These are phyloP conservation scores for Rhexocercosporidium sp. DNA, from an alignment of 2,329 filamentous ascomycete genomes.

Conservation along the genomic window DNA sequence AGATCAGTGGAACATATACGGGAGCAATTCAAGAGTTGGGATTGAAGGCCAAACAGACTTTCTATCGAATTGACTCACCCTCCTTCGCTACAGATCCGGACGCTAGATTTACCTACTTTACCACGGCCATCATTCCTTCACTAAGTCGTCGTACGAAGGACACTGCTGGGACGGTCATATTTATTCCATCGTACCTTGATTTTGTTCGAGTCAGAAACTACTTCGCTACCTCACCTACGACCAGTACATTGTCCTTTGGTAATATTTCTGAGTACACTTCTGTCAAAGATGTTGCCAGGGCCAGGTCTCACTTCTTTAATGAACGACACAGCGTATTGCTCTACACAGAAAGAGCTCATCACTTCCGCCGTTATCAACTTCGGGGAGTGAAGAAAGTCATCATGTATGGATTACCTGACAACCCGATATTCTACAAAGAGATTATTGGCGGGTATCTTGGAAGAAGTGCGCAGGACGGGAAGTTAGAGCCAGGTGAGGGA, in stretches of 20 bases:
- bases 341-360: slow-evolving; percentile 95
- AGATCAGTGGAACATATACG: slow-evolving; percentile 69
- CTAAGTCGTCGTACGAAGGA: slow-evolving; percentile 72
- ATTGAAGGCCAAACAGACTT: slow-evolving; percentile 81
- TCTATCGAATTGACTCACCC: slow-evolving; percentile 80
- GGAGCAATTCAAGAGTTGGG: slow-evolving; percentile 77
- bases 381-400: slow-evolving; percentile 83
- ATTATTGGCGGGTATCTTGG: slow-evolving; percentile 71
- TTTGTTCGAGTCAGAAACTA: slow-evolving; percentile 94
- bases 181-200: slow-evolving; percentile 92
- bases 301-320: slow-evolving; percentile 83
- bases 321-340: slow-evolving; percentile 83
- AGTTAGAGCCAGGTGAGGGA: slow-evolving; percentile 62
- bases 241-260: slow-evolving; percentile 69
- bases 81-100: slow-evolving; percentile 81
- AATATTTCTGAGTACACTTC: slow-evolving; percentile 88
- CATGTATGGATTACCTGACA: slow-evolving; percentile 90
- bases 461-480: slow-evolving; percentile 61
- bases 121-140: slow-evolving; percentile 76
- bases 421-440: slow-evolving; percentile 81
- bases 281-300: slow-evolving; percentile 77
- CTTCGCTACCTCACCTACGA: slow-evolving; percentile 73
- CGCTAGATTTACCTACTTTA: slow-evolving; percentile 89
- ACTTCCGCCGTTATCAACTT: slow-evolving; percentile 88
- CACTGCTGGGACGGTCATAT: slow-evolving; percentile 77